Conservation (phyloP, 495 filamentous ascomycete genomes). For the Cercophora scortea region DNA sequence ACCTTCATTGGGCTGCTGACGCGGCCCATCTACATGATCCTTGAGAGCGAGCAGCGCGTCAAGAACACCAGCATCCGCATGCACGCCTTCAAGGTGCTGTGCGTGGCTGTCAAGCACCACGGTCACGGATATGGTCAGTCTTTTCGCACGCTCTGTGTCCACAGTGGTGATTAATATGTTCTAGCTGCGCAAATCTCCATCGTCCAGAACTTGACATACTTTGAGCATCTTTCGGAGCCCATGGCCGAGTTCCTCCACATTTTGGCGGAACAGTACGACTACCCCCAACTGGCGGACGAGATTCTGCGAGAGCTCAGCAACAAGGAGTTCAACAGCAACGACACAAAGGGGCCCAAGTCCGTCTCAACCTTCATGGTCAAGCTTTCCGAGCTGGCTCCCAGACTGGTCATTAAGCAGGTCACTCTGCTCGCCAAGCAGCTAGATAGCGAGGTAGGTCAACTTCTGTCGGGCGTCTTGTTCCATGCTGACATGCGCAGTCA, state of each 20-base stretch:
- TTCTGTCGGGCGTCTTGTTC: not conserved
- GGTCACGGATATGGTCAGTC: constrained; percentile 89
- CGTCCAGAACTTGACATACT: constrained; percentile 94
- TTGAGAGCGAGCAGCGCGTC: constrained; percentile 89
- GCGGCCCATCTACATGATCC: constrained; percentile 82
- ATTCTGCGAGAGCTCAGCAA: constrained; percentile 89
- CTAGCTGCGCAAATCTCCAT: constrained; percentile 94
- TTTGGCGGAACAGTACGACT: constrained; percentile 93
- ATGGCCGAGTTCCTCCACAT: constrained; percentile 99
- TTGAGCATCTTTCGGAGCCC: constrained; percentile 93
- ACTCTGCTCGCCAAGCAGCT: constrained; percentile 85
- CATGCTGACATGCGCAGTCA: constrained; percentile 45
- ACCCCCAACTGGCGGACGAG: constrained; percentile 90
- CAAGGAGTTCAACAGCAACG: constrained; percentile 96
- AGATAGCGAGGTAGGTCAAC: constrained; percentile 69
- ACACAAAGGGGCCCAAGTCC: constrained; percentile 90
- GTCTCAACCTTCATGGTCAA: constrained; percentile 94
- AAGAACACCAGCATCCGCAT: constrained; percentile 88
- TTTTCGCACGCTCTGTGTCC: constrained; percentile 6
- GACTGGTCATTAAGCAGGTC: constrained; percentile 95
- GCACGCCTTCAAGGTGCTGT: constrained; percentile 95
- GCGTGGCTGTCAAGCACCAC: constrained; percentile 96
- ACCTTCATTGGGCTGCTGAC: constrained; percentile 92
- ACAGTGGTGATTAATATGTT: constrained; percentile 13
- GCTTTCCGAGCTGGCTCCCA: constrained; percentile 89